Conservation (phyloP, 441 rosid genomes). For the Rhodomyrtus psidioides region DNA sequence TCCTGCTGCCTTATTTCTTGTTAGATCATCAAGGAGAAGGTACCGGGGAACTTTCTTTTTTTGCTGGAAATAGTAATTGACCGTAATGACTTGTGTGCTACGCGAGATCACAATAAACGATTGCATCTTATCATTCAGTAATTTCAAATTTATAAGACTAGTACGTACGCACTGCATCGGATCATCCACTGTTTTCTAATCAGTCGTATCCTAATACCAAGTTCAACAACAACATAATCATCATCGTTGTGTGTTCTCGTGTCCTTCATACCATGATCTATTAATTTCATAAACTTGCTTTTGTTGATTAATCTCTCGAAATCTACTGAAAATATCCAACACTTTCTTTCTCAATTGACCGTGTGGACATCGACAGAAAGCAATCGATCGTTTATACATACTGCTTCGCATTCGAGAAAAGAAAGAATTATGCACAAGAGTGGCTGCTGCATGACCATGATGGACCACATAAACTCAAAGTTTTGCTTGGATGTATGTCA, state of each 20-base stretch:
- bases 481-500: background rate
- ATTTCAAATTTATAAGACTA: background rate
- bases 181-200: background rate
- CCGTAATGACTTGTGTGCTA: background rate
- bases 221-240: too few species aligned
- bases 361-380: background rate
- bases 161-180: background rate
- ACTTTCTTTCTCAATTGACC: background rate
- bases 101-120: background rate
- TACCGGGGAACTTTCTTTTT: background rate
- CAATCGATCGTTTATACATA: background rate
- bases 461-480: background rate
- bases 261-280: background rate
- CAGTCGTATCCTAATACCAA: background rate
- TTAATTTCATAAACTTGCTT: background rate
- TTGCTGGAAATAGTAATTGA: background rate
- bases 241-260: background rate
- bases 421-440: background rate
- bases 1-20: background rate
- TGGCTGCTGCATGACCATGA: background rate
- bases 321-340: background rate
- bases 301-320: background rate
- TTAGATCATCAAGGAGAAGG: background rate
- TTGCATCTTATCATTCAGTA: background rate
- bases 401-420: background rate